Evolutionary conservation across 2,329 filamentous ascomycete species (phyloP).

Genomic region (Coleophoma cylindrospora): DNA sequence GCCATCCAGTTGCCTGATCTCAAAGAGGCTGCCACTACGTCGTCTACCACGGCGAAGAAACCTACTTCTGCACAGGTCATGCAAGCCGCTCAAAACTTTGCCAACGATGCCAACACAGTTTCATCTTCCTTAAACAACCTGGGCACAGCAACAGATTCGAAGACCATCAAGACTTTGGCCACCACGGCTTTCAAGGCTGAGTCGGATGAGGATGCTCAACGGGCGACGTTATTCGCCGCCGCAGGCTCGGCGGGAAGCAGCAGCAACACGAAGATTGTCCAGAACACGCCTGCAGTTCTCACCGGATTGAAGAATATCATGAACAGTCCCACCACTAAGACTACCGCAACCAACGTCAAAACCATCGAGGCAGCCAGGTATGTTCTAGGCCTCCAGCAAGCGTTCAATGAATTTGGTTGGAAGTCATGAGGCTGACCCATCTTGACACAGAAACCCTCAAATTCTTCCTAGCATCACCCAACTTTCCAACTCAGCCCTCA

Average conservation of each 20-base stretch:
- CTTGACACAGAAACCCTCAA: constrained; percentile 15
- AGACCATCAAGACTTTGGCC: constrained; percentile 13
- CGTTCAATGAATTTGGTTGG: background rate
- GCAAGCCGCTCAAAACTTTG: constrained; percentile 14
- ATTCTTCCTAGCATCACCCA: constrained; percentile 22
- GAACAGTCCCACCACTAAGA: constrained; percentile 8
- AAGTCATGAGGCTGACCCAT: no score
- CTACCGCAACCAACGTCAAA: constrained; percentile 5
- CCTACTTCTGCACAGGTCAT: constrained; percentile 7
- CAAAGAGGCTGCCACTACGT: background rate
- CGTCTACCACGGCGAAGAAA: constrained; percentile 1
- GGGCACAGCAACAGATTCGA: constrained; percentile 6
- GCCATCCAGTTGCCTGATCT: constrained; percentile 1
- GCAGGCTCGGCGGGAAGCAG: constrained; percentile 13
- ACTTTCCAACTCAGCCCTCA: constrained; percentile 18
- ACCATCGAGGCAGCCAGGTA: constrained; percentile 14
- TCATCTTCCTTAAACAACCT: constrained; percentile 16
- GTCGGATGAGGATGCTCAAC: constrained; percentile 17
- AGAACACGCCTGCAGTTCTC: constrained; percentile 18
- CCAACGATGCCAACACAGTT: constrained; percentile 19
- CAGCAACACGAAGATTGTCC: constrained; percentile 19
- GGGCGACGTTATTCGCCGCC: constrained; percentile 15
- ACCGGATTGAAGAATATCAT: constrained; percentile 15
- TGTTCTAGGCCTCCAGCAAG: background rate
- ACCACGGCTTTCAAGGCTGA: constrained; percentile 17